Percentiles rank a stretch among this genome's conserved stretches.
Conservation (phyloP, 2,329 filamentous ascomycete genomes). For the Alternaria consortialis region DNA sequence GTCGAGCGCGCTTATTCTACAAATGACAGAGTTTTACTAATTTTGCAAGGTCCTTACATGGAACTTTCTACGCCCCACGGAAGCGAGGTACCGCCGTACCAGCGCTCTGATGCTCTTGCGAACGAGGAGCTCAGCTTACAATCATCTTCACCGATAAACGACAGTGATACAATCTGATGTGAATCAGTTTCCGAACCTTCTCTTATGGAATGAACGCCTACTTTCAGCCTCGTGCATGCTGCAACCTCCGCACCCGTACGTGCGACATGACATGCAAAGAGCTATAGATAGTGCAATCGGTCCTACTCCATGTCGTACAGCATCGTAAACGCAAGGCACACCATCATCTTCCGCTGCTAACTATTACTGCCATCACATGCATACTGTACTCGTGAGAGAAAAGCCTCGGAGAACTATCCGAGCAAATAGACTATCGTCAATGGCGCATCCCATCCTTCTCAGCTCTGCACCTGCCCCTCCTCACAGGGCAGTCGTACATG, state of each 20-base stretch:
- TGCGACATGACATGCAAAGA: slow-evolving; percentile 1
- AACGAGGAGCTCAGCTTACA: slow-evolving; percentile 18
- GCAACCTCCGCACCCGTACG: slow-evolving; percentile 7
- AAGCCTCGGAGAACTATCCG: slow-evolving; percentile 2
- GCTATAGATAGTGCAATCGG: slow-evolving; percentile 11
- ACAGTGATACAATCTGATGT: slow-evolving; percentile 30
- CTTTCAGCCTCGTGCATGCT: slow-evolving; percentile 19
- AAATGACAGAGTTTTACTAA: slow-evolving; percentile 17
- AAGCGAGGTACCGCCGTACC: slow-evolving; percentile 5
- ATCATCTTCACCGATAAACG: slow-evolving; percentile 25
- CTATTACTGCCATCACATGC: not conserved
- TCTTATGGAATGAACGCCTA: slow-evolving; percentile 1
- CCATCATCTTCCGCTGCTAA: slow-evolving; percentile 3
- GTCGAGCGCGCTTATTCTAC: slow-evolving; percentile 24
- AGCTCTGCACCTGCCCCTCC: not conserved
- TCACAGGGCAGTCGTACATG: slow-evolving; percentile 5
- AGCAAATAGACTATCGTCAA: slow-evolving; percentile 3
- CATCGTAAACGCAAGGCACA: slow-evolving; percentile 21
- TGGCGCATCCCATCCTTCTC: not conserved
- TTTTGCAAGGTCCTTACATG: not conserved
- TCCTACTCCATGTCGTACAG: slow-evolving; percentile 20
- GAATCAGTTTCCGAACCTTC: slow-evolving; percentile 12
- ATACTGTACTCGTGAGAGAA: not conserved
- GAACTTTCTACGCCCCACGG: slow-evolving; percentile 7
- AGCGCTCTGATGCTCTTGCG: not conserved